Conservation (phyloP, 768 basidiomycete species). For the Tylopilus balloui region DNA sequence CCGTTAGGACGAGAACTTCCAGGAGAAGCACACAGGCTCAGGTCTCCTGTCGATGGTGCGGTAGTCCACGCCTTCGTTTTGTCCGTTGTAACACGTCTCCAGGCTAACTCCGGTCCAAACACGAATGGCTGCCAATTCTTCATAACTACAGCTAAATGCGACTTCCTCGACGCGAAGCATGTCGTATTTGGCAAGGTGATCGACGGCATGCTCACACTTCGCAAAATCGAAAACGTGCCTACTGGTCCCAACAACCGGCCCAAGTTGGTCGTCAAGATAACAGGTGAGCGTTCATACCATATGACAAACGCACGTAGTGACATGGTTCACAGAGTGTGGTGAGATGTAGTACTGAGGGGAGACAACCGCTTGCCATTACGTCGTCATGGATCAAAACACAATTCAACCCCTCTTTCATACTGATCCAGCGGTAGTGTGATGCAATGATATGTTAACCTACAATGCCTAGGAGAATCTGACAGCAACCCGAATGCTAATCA, state of each 20-base stretch:
- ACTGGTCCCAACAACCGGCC: slow-evolving; percentile 89
- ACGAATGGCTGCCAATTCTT: slow-evolving; percentile 99
- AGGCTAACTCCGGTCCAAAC: slow-evolving; percentile 94
- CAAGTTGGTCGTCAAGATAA: slow-evolving; percentile 83
- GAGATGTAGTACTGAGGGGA: slow-evolving; percentile 44
- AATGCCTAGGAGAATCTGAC: neutral
- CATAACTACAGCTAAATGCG: slow-evolving; percentile 91
- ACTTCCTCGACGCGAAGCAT: slow-evolving; percentile 94
- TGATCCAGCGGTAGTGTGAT: neutral
- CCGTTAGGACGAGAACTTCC: slow-evolving; percentile 88
- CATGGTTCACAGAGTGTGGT: slow-evolving; percentile 43
- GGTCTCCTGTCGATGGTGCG: slow-evolving; percentile 88
- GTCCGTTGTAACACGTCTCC: slow-evolving; percentile 5
- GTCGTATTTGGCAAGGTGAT: slow-evolving; percentile 89
- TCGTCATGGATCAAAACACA: neutral
- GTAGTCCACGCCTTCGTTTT: slow-evolving; percentile 6
- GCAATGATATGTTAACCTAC: neutral
- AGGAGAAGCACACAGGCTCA: slow-evolving; percentile 79
- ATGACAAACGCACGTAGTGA: neutral
- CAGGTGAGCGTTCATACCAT: slow-evolving; percentile 46
- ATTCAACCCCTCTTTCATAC: neutral
- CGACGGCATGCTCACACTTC: slow-evolving; percentile 90
- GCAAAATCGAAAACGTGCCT: slow-evolving; percentile 95
- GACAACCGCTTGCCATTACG: neutral
- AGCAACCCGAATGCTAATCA: neutral